Base-by-base conservation (phyloP, 768 basidiomycete species). In the Tylopilus rubrobrunneus region DNA sequence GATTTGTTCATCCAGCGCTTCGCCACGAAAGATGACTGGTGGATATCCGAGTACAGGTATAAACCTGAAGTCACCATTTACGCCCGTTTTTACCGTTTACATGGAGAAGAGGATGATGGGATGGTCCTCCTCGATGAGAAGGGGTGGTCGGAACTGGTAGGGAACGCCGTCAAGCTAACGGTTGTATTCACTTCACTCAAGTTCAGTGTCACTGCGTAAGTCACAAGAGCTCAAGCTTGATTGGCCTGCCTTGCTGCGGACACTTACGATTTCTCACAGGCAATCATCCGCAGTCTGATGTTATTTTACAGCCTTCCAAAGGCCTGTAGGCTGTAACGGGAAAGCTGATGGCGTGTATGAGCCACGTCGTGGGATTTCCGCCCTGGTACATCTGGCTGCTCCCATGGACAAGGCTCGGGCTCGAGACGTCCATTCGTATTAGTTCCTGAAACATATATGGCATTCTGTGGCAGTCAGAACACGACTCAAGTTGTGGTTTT, bases 1-100 rank as follows among this genome's bases (percentile, higher is more conserved):
- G 68, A 69, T 21, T 17, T 71, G 25, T 69, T 69, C 52, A 64
- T 69, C 5, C 70, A 69, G 33, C 70, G 68, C 23, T 69, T 69
- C 36, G 67, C 68, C 21, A 69, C 69, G 46, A 69, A 69, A 41
- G 68, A 69, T 45, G 68, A 69, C 23, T 69, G 68, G 68, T 69
- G 69, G 69, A 63, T 69, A 67, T 71, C 68, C 36, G 68, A 69
- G 45, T 66, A 51, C 49, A 62, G 53, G 55, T 69, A 69, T 27
- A 69, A 71, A 48, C 68, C 68, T 6, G 69, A 69, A 43, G 68
- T 69, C 29, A 55, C 69, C n/a, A 65, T 69, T 27, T 69, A 71
- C 44, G 68, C 67, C 36, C 67, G 69, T 21, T 69, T 69, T 50
- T 71, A 61, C 51, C 67, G 68, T 29, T 43, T 66, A 41, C 68